Evolutionary conservation across 805 yeast genomes (phyloP).

Genomic region (Wickerhamomyces bovis): DNA sequence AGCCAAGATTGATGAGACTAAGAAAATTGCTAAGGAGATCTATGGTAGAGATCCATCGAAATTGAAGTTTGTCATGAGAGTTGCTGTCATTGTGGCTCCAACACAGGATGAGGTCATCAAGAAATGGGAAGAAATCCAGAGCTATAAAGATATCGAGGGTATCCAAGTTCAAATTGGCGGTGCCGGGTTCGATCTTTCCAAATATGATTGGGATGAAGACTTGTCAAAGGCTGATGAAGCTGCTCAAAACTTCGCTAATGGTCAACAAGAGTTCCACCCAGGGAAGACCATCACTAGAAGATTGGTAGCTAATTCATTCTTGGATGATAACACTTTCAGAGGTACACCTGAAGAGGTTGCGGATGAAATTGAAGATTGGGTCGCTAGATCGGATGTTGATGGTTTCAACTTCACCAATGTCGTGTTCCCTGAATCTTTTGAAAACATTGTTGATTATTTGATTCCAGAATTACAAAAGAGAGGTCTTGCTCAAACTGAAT

Average conservation of each 20-base stretch:
- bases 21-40: slow-evolving; percentile 25
- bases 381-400: slow-evolving; percentile 33
- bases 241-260: slow-evolving; percentile 11
- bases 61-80: slow-evolving; percentile 29
- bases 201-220: slow-evolving; percentile 29
- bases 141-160: slow-evolving; percentile 31
- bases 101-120: slow-evolving; percentile 32
- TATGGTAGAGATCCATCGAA: slow-evolving; percentile 29
- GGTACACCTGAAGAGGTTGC: slow-evolving; percentile 36
- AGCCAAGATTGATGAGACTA: slow-evolving; percentile 19
- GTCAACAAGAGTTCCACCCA: slow-evolving; percentile 17
- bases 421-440: slow-evolving; percentile 32
- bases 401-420: slow-evolving; percentile 39
- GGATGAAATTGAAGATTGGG: slow-evolving; percentile 35
- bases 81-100: slow-evolving; percentile 28
- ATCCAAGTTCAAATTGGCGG: slow-evolving; percentile 36
- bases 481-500: slow-evolving; percentile 28
- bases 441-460: slow-evolving; percentile 32
- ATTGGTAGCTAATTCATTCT: slow-evolving; percentile 23
- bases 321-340: slow-evolving; percentile 8
- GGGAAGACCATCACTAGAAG: slow-evolving; percentile 12
- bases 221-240: slow-evolving; percentile 11
- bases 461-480: slow-evolving; percentile 32
- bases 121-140: slow-evolving; percentile 25
- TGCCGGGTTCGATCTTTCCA: slow-evolving; percentile 31